phyloP scores from a whole-genome alignment of 2,329 filamentous ascomycete genomes.

The Colletotrichum noveboracense region DNA sequence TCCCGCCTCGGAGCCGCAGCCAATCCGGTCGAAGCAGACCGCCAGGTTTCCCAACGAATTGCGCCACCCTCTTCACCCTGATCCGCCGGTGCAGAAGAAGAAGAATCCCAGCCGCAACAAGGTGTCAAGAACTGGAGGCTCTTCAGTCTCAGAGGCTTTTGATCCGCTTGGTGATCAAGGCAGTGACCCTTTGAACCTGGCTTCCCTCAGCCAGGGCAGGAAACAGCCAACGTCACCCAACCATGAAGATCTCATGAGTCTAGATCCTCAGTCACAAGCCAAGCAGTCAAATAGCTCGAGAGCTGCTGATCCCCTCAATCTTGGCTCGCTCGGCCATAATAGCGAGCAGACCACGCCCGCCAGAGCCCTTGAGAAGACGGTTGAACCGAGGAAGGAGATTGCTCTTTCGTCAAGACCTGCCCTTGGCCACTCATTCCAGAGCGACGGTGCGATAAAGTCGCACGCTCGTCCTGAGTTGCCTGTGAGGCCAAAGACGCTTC shows the following conservation, averaged over 20 bases:
- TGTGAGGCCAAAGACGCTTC: conserved; percentile 1
- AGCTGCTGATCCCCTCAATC: not conserved
- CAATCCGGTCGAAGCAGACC: conserved; percentile 21
- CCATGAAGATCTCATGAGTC: not conserved
- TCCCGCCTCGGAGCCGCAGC: conserved; percentile 9
- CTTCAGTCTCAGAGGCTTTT: not conserved
- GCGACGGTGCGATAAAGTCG: conserved; percentile 1
- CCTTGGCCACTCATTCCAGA: conserved; percentile 1
- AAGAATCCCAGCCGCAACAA: conserved; percentile 2
- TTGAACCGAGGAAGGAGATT: not conserved
- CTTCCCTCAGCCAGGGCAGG: not conserved
- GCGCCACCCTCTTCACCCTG: conserved; percentile 10
- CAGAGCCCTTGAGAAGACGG: not conserved
- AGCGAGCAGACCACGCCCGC: not conserved
- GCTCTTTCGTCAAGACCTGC: not conserved
- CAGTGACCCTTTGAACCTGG: not conserved
- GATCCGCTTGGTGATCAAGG: not conserved
- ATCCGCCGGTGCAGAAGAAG: conserved; percentile 1
- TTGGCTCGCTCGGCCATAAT: not conserved
- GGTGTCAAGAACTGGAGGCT: not conserved
- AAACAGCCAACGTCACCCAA: not conserved
- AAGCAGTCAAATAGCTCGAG: not conserved
- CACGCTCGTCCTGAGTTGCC: conserved; percentile 7
- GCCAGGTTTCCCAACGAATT: conserved; percentile 19
- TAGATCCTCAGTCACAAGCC: not conserved